These are phyloP conservation scores for Syzygium oleosum DNA, from an alignment of 345 rosid genomes.

Conservation along the genomic window DNA sequence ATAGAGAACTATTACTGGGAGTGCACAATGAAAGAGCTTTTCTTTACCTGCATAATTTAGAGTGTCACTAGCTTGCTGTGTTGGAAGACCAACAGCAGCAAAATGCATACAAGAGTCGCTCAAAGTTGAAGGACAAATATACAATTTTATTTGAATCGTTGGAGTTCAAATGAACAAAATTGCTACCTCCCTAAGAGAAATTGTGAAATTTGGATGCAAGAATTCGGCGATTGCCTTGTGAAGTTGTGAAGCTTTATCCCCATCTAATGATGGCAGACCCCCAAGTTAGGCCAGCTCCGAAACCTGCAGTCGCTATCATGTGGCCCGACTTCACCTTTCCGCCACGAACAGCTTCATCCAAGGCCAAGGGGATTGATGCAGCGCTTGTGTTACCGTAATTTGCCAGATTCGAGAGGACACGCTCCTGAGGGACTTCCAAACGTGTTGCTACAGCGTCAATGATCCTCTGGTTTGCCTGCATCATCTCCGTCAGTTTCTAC, in stretches of 20 bases:
- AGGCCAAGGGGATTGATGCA: conserved; percentile 85
- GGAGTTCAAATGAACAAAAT: background rate
- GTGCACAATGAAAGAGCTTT: background rate
- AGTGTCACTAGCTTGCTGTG: background rate
- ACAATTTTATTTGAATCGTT: background rate
- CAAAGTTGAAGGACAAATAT: background rate
- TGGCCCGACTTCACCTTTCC: conserved; percentile 84
- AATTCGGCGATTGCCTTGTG: background rate
- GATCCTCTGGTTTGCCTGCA: conserved; percentile 98
- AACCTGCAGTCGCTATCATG: conserved; percentile 71
- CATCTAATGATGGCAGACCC: conserved; percentile 86
- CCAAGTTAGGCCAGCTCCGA: conserved; percentile 97
- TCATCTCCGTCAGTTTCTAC: background rate
- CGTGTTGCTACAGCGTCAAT: conserved; percentile 84
- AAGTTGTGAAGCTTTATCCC: conserved; percentile 31
- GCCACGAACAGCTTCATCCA: conserved; percentile 85
- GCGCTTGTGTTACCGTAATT: conserved; percentile 92
- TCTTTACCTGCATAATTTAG: background rate
- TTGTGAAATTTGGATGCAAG: background rate
- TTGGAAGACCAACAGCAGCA: background rate
- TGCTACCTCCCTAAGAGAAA: background rate
- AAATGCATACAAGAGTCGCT: background rate
- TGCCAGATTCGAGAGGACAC: conserved; percentile 75
- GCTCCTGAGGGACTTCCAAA: conserved; percentile 65
- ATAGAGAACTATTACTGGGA: background rate